A percentile compares a stretch with the other conserved stretches of the same genome.
phyloP scores from a whole-genome alignment of 108 stramenopile species.

The Stephanodiscus minutulus region DNA sequence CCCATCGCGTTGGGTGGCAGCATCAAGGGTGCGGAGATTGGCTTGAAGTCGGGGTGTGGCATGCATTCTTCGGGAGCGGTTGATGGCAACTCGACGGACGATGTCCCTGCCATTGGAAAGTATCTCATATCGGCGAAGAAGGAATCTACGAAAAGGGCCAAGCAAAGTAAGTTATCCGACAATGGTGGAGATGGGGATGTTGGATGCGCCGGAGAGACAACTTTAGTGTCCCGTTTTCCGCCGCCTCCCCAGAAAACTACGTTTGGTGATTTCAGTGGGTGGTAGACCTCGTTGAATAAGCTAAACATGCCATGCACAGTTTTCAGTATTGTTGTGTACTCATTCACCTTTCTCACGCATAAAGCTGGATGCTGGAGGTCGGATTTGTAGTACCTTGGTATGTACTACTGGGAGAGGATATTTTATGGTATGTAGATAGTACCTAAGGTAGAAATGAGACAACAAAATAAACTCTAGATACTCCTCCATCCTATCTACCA shows the following conservation, averaged over 20 bases:
- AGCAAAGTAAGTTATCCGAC: constrained; percentile 5
- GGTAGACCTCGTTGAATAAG: constrained; percentile 38
- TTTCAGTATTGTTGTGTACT: too few relatives aligned
- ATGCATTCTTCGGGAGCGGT: background rate
- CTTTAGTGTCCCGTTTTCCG: constrained; percentile 39
- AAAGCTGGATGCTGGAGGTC: too few relatives aligned
- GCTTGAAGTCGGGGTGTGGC: background rate
- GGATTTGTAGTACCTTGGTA: too few relatives aligned
- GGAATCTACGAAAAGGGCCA: constrained; percentile 17
- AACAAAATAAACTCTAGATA: too few relatives aligned
- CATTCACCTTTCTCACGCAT: too few relatives aligned
- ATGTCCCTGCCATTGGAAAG: constrained; percentile 45
- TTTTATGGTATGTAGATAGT: too few relatives aligned
- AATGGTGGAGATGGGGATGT: constrained; percentile 8
- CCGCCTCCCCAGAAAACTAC: constrained; percentile 61
- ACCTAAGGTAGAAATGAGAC: too few relatives aligned
- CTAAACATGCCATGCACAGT: too few relatives aligned
- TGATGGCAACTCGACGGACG: background rate
- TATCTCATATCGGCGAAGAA: constrained; percentile 35
- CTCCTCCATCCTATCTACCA: too few relatives aligned
- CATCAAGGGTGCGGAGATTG: background rate
- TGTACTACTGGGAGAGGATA: too few relatives aligned
- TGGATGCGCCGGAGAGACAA: constrained; percentile 1
- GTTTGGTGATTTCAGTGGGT: constrained; percentile 82
- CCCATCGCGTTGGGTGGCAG: constrained; percentile 8